Percentiles rank a stretch among this genome's conserved stretches.
phyloP scores from a whole-genome alignment of 495 filamentous ascomycete species.

The Penicillium robsamsonii region DNA sequence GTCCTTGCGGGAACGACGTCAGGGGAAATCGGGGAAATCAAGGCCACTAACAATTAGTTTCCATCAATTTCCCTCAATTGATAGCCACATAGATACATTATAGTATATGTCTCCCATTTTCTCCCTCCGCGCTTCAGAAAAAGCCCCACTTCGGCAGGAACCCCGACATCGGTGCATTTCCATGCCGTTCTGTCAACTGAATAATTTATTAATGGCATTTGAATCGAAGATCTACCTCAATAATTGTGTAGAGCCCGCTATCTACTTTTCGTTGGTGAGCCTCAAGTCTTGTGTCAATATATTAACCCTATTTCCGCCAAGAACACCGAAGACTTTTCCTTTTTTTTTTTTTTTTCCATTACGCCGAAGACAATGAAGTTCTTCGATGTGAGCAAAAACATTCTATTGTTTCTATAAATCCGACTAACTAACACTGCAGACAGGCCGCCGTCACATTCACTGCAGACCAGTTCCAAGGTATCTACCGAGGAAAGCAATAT shows the following conservation, averaged over 20 bases:
- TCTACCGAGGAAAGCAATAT: conserved; percentile 34
- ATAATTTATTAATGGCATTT: neutral
- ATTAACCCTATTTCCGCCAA: conserved; percentile 1
- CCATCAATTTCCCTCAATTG: neutral
- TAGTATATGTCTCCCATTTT: neutral
- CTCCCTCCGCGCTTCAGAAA: neutral
- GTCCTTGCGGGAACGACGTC: conserved; percentile 56
- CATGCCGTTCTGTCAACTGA: neutral
- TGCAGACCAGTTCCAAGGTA: conserved; percentile 33
- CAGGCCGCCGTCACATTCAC: conserved; percentile 35
- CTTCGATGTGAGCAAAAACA: conserved; percentile 6
- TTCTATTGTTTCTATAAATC: neutral
- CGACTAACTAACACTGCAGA: neutral
- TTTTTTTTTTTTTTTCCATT: neutral
- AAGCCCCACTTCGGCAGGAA: neutral
- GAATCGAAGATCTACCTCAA: neutral
- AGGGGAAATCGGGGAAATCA: conserved; percentile 31
- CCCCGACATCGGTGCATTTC: neutral
- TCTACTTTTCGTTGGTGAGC: neutral
- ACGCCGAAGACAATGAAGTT: conserved; percentile 2
- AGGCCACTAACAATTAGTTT: neutral
- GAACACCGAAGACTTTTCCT: neutral
- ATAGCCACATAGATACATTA: neutral
- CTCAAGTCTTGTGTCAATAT: neutral
- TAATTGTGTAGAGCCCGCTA: neutral